Base-by-base conservation (phyloP, 148 eudicot genomes). In the Salicornia ramosissima region DNA sequence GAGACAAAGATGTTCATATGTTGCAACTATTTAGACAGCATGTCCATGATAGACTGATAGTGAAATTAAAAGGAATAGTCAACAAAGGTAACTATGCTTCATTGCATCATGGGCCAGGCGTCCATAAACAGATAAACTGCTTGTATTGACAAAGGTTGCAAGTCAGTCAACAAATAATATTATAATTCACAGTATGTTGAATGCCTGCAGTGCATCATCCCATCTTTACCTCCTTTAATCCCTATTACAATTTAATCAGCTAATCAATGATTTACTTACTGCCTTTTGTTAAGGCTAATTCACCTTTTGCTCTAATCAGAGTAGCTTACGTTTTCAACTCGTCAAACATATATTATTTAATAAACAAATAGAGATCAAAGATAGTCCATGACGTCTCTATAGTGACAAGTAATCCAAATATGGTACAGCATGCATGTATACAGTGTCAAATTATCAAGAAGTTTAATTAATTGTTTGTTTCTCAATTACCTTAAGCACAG, bases 401-500 rank as follows among this genome's bases (percentile, higher is more conserved):
- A 21, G 31, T 11, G 49, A 3, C 30, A 40, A 33, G 1, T 42
- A 21, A n/a, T 36, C 65, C 61, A 57, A 10, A 29, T 10, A 57
- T 26, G 15, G 3, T 36, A n/a, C 34, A 74, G 13, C 58, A 42
- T 60, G 65, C 39, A 34, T 28, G 49, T 4, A 52, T 57, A 26
- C 46, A 36, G 47, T 33, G 33, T 21, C 30, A 29, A 70, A 40
- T 39, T n/a, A 24, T 36, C 53, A 30, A 25, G 53, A 9, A 21
- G 3, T 46, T 39, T 40, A 39, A 70, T 10, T 6, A 34, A 54
- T 18, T 34, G 52, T 11, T 6, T 61, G 22, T 26, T n/a, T 8
- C 55, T 12, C 25, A 61, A 61, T 66, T 73, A 82, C 99, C 99
- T 94, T 90, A 57, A 94, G 70, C 39, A 94, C 93, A 71, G 99